phyloP scores from a whole-genome alignment of 495 filamentous ascomycete species.

The Tuber calosporum region DNA sequence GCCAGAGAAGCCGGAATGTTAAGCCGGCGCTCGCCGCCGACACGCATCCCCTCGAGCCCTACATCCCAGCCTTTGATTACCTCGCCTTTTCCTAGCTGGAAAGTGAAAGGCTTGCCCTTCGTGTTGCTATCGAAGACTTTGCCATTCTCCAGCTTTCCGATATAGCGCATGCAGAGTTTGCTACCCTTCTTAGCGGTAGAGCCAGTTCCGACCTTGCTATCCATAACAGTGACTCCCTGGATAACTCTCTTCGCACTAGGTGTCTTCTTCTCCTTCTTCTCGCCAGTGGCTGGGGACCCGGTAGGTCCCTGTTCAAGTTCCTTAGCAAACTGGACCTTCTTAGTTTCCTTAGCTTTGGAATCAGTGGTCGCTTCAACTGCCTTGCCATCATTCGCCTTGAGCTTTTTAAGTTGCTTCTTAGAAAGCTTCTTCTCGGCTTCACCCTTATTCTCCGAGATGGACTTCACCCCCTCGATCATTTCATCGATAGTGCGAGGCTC shows the following conservation, averaged over 20 bases:
- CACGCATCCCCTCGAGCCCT: slow-evolving; percentile 81
- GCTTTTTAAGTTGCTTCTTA: slow-evolving; percentile 98
- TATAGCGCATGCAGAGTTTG: slow-evolving; percentile 87
- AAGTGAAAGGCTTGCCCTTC: slow-evolving; percentile 91
- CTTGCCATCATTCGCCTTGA: slow-evolving; percentile 94
- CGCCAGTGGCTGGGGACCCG: slow-evolving; percentile 49
- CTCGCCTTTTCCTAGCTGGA: slow-evolving; percentile 86
- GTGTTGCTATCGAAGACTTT: slow-evolving; percentile 98
- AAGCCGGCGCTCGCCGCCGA: slow-evolving; percentile 86
- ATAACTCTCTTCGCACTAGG: slow-evolving; percentile 54
- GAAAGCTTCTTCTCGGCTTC: slow-evolving; percentile 59
- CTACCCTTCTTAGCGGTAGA: slow-evolving; percentile 75
- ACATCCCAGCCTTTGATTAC: slow-evolving; percentile 99
- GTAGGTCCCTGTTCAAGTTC: slow-evolving; percentile 95
- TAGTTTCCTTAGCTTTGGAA: slow-evolving; percentile 50
- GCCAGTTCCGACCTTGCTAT: slow-evolving; percentile 84
- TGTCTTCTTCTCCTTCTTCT: slow-evolving; percentile 43
- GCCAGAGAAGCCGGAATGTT: slow-evolving; percentile 75
- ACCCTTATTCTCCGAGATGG: slow-evolving; percentile 17
- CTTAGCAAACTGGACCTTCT: slow-evolving; percentile 99
- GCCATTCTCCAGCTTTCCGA: slow-evolving; percentile 86
- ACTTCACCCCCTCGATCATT: slow-evolving; percentile 32
- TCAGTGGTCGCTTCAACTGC: slow-evolving; percentile 55
- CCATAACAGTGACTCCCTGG: slow-evolving; percentile 83
- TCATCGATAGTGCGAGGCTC: slow-evolving; percentile 32